Evolutionary conservation across 2,329 filamentous ascomycete species (phyloP), one percentile per base, ranked within the genome.

Genomic region (Zalaria sp.): DNA sequence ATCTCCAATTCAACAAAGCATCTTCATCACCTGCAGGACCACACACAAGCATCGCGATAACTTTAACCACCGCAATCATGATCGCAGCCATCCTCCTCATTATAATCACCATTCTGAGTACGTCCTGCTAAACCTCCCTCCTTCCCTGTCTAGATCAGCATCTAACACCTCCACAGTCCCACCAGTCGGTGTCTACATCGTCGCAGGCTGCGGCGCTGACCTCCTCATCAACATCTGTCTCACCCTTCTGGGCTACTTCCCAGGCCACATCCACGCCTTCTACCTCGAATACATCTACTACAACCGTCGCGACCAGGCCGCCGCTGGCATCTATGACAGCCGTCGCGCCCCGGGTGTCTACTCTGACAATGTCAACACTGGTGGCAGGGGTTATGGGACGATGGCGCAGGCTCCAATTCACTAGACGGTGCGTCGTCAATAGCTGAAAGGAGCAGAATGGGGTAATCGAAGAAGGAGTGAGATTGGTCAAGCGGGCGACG

Each of bases 261-360:
- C 84, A 0, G 85, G 83, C 5, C 79, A 86, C 50, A 73, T 89
- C 41, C 63, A 59, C 40, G 83, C 83, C 35, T 87, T 88, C 60
- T 91, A 88, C 58, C 51, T 86, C 46, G 77, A 87, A 61, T 93
- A 87, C 58, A 69, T 93, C 47, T 93, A 88, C 65, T 89, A 81
- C 60, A 75, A 84, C 53, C 80, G 81, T 34, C 72, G 71, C 41
- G 78, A 84, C 51, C 73, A 79, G 56, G 69, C 71, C 2, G 63
- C 68, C 37, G 65, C 72, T 29, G 81, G 81, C 4, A 65, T 68
- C 7, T 68, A 69, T 45, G 64, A 70, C 18, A 64, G 67, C 3
- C 54, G 62, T 5, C 70, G 68, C 2, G 81, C 81, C 1, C 77
- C 82, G 0, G 81, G 81, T 27, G 73, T 88, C 11, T 88, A 81